A percentile compares a stretch with the other conserved stretches of the same genome.
Conservation (phyloP, 2,329 filamentous ascomycete genomes). For the Aspergillus pseudoterreus region DNA sequence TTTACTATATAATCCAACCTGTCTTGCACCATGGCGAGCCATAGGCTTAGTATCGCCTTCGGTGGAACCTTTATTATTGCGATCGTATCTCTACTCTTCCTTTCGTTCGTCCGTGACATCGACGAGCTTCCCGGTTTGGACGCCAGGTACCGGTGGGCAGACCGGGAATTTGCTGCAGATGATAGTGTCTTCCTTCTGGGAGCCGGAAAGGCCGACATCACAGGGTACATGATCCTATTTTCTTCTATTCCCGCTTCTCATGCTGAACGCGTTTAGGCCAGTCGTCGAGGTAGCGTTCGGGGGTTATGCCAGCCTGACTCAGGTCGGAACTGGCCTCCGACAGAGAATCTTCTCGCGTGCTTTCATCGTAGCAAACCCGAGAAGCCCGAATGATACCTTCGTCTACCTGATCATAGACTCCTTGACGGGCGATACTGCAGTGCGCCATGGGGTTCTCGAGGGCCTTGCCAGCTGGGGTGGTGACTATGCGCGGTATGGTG, state of each 20-base stretch:
- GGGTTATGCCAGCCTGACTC: constrained; percentile 83
- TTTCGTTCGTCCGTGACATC: constrained; percentile 20
- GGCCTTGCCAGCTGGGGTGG: constrained; percentile 65
- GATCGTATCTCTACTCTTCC: constrained; percentile 30
- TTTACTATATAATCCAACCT: neutral
- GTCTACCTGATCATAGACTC: constrained; percentile 86
- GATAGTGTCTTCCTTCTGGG: constrained; percentile 59
- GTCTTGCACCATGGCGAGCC: constrained; percentile 25
- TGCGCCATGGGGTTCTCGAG: constrained; percentile 81
- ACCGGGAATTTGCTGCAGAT: constrained; percentile 19
- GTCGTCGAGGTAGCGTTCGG: constrained; percentile 89
- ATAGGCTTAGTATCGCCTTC: constrained; percentile 22
- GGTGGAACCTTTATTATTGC: constrained; percentile 23
- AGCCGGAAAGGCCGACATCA: constrained; percentile 69
- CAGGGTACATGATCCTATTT: constrained; percentile 48
- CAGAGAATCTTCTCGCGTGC: constrained; percentile 85
- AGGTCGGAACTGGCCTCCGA: constrained; percentile 77
- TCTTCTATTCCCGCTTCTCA: neutral
- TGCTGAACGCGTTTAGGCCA: constrained; percentile 48
- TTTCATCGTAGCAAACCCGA: constrained; percentile 74
- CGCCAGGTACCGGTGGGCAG: constrained; percentile 21
- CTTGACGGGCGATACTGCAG: constrained; percentile 81
- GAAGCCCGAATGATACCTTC: constrained; percentile 66
- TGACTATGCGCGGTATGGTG: constrained; percentile 70
- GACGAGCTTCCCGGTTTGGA: constrained; percentile 13